Evolutionary conservation across 108 stramenopile species (phyloP).

Genomic region (Seminavis robusta): DNA sequence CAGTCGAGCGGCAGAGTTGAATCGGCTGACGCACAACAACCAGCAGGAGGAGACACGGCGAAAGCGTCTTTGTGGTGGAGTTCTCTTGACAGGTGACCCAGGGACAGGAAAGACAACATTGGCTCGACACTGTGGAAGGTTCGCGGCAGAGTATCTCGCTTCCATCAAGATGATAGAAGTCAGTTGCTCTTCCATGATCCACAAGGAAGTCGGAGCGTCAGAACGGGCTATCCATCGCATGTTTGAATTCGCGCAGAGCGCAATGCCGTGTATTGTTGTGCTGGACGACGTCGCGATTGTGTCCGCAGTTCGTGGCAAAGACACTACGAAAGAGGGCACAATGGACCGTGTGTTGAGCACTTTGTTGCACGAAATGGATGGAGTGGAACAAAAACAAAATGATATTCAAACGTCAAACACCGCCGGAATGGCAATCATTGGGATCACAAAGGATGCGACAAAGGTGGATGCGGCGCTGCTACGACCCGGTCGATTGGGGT

Average conservation of each 20-base stretch:
- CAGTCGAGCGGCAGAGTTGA: constrained; percentile 53
- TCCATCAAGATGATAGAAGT: constrained; percentile 70
- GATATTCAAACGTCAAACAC: not conserved
- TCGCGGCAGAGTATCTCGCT: constrained; percentile 55
- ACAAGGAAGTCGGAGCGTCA: constrained; percentile 84
- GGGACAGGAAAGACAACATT: constrained; percentile 72
- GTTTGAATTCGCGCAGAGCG: constrained; percentile 57
- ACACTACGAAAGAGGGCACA: constrained; percentile 83
- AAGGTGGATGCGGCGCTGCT: constrained; percentile 79
- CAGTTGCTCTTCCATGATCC: constrained; percentile 77
- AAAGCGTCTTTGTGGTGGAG: constrained; percentile 65
- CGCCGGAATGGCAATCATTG: constrained; percentile 62
- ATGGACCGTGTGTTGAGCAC: constrained; percentile 87
- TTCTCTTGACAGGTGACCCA: constrained; percentile 62
- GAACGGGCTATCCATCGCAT: constrained; percentile 66
- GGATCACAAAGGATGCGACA: constrained; percentile 61
- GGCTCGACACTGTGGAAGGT: constrained; percentile 54
- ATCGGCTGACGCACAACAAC: constrained; percentile 37
- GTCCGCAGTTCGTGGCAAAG: constrained; percentile 74
- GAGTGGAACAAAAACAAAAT: constrained; percentile 26
- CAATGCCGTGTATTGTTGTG: constrained; percentile 80
- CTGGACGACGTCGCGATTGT: constrained; percentile 85
- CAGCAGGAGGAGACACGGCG: not conserved
- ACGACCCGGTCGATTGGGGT: constrained; percentile 71
- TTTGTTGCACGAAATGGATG: constrained; percentile 81